Evolutionary conservation across 2,329 filamentous ascomycete species (phyloP).

Genomic region (Aspergillus amoenus): DNA sequence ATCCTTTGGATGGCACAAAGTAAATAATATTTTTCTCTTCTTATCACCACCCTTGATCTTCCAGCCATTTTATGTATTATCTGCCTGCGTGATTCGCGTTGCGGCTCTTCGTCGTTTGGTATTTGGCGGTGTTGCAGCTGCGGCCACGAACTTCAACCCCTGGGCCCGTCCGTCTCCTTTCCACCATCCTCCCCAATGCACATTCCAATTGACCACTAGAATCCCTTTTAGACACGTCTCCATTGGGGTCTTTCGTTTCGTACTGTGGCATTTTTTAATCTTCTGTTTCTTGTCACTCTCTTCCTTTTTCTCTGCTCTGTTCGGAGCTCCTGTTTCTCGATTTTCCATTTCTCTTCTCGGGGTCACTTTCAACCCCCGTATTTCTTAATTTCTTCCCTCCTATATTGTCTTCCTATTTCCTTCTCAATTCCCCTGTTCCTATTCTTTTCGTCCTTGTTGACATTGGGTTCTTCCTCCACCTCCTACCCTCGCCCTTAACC

Average conservation of each 20-base stretch:
- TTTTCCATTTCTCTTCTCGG: slow-evolving; percentile 20
- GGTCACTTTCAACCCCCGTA: slow-evolving; percentile 16
- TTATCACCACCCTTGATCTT: slow-evolving; percentile 7
- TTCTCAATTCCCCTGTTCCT: slow-evolving; percentile 21
- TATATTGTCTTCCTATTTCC: slow-evolving; percentile 14
- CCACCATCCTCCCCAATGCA: slow-evolving; percentile 28
- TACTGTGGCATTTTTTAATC: slow-evolving; percentile 23
- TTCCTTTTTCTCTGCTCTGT: slow-evolving; percentile 16
- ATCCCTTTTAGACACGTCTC: slow-evolving; percentile 31
- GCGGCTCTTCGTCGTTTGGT: slow-evolving; percentile 4
- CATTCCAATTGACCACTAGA: slow-evolving; percentile 34
- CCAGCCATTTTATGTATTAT: neutral
- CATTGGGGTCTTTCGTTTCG: slow-evolving; percentile 22
- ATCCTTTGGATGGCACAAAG: neutral
- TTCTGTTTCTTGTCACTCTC: slow-evolving; percentile 19
- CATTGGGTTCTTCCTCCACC: slow-evolving; percentile 14
- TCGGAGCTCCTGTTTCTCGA: slow-evolving; percentile 12
- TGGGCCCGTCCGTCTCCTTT: slow-evolving; percentile 19
- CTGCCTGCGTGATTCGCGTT: slow-evolving; percentile 1
- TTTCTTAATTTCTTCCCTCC: slow-evolving; percentile 7
- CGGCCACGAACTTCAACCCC: slow-evolving; percentile 12
- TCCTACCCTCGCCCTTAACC: slow-evolving; percentile 70
- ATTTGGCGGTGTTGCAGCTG: slow-evolving; percentile 8
- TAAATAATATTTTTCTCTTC: slow-evolving; percentile 6
- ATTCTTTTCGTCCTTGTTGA: slow-evolving; percentile 22